These are phyloP conservation scores for Neurospora crassa DNA, from an alignment of 2,329 filamentous ascomycete species.

Conservation along the genomic window DNA sequence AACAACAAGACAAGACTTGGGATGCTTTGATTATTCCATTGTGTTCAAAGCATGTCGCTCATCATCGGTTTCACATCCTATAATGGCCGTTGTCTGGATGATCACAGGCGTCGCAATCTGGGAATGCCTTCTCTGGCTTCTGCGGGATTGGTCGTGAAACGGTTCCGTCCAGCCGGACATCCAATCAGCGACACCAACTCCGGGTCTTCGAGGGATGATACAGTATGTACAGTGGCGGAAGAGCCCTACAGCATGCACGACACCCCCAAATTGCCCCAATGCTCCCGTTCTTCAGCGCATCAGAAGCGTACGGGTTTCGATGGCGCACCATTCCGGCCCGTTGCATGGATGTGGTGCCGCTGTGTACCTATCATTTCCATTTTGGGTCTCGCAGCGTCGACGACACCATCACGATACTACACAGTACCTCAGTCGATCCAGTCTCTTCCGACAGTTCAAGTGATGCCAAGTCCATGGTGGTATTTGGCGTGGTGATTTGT, in stretches of 20 bases:
- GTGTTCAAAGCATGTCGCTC: background rate
- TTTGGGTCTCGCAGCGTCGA: background rate
- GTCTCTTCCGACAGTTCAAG: background rate
- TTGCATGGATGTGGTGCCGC: background rate
- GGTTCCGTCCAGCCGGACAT: background rate
- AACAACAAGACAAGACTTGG: background rate
- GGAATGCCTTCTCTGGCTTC: background rate
- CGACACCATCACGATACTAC: background rate
- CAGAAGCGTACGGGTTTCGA: background rate
- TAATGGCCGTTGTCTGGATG: background rate
- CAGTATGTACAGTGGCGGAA: background rate
- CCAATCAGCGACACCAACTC: background rate
- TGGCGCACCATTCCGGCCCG: background rate
- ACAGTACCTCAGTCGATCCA: background rate
- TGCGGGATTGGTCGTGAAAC: background rate
- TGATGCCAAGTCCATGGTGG: background rate
- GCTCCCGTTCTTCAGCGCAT: background rate
- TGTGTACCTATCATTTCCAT: background rate
- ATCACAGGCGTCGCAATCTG: background rate
- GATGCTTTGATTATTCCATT: background rate
- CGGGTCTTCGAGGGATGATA: background rate
- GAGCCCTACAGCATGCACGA: background rate
- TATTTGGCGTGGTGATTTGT: background rate
- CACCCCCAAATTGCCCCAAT: background rate
- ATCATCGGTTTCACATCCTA: background rate